These are phyloP conservation scores for Tilletia setariae DNA, from an alignment of 1,284 basidiomycete species.

Conservation along the genomic window DNA sequence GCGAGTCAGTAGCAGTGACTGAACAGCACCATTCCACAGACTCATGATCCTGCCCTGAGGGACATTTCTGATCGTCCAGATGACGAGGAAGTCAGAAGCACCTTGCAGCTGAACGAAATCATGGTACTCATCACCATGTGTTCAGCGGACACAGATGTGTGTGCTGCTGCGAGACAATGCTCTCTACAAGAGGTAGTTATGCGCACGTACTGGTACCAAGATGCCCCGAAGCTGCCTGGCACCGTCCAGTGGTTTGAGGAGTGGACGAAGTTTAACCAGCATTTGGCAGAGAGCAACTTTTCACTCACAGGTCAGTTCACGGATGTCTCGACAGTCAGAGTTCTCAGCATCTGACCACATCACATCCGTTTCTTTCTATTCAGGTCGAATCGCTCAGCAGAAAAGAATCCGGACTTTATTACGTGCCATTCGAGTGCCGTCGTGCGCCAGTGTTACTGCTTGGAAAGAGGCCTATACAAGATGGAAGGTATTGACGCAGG, in stretches of 20 bases:
- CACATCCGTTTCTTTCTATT: conserved; percentile 24
- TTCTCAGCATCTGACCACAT: background rate
- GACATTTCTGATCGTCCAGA: background rate
- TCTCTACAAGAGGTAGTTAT: background rate
- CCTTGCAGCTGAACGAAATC: background rate
- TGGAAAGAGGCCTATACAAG: conserved; percentile 77
- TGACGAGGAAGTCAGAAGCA: background rate
- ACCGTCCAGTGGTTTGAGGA: conserved; percentile 21
- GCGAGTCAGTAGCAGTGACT: background rate
- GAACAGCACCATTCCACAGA: too few species aligned
- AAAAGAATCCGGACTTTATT: conserved; percentile 72
- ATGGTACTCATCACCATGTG: conserved; percentile 37
- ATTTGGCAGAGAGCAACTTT: conserved; percentile 30
- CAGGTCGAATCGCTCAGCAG: conserved; percentile 71
- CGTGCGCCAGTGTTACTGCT: conserved; percentile 67
- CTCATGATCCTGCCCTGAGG: too few species aligned
- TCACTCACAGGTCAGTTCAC: background rate
- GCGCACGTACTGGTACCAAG: background rate
- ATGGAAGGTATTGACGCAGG: conserved; percentile 60
- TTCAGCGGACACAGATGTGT: conserved; percentile 45
- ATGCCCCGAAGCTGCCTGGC: background rate
- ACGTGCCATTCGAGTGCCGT: conserved; percentile 65
- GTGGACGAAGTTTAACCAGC: conserved; percentile 32
- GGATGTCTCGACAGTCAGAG: background rate
- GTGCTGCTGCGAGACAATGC: conserved; percentile 35